A percentile compares a stretch with the other conserved stretches of the same genome.
Conservation (phyloP, 192 early-diverging fungal genomes). For the Chytriomyces hyalinus region DNA sequence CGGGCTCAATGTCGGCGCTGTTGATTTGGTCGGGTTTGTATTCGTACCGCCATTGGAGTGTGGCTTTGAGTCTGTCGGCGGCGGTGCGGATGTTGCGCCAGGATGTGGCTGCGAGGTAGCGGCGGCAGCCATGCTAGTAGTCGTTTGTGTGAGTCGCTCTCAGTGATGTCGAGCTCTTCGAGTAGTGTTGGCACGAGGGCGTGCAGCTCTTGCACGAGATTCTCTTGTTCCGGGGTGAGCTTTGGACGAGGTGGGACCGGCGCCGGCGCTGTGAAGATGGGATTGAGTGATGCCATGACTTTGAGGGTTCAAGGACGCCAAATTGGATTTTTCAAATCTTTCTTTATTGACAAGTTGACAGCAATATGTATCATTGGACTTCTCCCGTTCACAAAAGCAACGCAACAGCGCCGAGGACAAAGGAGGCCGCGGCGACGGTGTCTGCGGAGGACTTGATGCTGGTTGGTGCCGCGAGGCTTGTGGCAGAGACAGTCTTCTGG, state of each 20-base stretch:
- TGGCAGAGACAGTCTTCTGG: too few species aligned
- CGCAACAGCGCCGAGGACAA: too few species aligned
- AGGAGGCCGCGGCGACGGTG: too few species aligned
- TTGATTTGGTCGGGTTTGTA: constrained; percentile 73
- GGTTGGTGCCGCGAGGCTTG: too few species aligned
- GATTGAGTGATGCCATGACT: background rate
- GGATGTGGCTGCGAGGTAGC: constrained; percentile 64
- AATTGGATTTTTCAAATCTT: too few species aligned
- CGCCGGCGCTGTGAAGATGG: background rate
- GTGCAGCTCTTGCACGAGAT: background rate
- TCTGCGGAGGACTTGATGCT: too few species aligned
- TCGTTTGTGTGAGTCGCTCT: too few species aligned
- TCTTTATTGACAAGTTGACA: too few species aligned
- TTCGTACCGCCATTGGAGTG: constrained; percentile 74
- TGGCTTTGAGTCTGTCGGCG: constrained; percentile 64
- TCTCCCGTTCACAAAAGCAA: too few species aligned
- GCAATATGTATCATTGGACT: too few species aligned
- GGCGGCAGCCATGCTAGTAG: background rate
- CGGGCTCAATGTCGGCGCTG: constrained; percentile 71
- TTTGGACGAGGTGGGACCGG: background rate
- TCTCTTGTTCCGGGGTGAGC: background rate
- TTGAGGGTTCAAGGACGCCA: too few species aligned
- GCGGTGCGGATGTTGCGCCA: constrained; percentile 61
- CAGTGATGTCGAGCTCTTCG: background rate
- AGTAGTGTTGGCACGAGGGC: background rate